Evolutionary conservation across 2,329 filamentous ascomycete species (phyloP), one percentile per base, ranked within the genome.

Genomic region (Clarireedia paspali): DNA sequence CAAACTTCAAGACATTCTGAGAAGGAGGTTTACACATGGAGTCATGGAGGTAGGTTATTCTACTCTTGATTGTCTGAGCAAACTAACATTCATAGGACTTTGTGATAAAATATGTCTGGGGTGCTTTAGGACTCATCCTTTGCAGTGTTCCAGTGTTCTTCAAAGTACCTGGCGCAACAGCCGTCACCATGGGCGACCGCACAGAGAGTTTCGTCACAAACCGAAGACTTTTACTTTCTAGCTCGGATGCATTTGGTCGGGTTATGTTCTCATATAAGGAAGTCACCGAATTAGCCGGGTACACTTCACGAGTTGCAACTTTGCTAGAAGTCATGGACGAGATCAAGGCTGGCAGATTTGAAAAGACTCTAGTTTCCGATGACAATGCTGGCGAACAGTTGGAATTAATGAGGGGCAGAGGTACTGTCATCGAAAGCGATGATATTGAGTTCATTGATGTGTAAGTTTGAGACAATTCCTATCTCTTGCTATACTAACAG

Each of bases 81-180:
- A 2, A 5, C 53, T 57, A 34, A 62, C 4, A 36, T 5, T 20
- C 6, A 1, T 27, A 67, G 70, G 94, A 99, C 71, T 99, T 96
- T 72, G 90, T 97, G 57, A 96, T 99, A 73, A 99, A 99, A 72
- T 99, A 99, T 70, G 94, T 97, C 73, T 99, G 94, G 94, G 94
- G 94, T 42, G 92, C 94, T 2, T 72, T 99, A 45, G 94, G 94
- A 1, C 79, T 99, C 61, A 72, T 96, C 61, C 83, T 99, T 9
- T 99, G 94, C 76, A 95, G 90, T 71, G 85, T 96, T 0, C 94
- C 94, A 0, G 92, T 97, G 2, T 99, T 99, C 71, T 88, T 99
- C 77, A 92, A 92, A 71, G 80, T 96, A 17, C 91, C 91, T 0
- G 88, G 88, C 1, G 75, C 76, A 12, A 74, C 71, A 36, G 71